phyloP scores from a whole-genome alignment of 2,329 filamentous ascomycete genomes.

The Colletotrichum falcatum region DNA sequence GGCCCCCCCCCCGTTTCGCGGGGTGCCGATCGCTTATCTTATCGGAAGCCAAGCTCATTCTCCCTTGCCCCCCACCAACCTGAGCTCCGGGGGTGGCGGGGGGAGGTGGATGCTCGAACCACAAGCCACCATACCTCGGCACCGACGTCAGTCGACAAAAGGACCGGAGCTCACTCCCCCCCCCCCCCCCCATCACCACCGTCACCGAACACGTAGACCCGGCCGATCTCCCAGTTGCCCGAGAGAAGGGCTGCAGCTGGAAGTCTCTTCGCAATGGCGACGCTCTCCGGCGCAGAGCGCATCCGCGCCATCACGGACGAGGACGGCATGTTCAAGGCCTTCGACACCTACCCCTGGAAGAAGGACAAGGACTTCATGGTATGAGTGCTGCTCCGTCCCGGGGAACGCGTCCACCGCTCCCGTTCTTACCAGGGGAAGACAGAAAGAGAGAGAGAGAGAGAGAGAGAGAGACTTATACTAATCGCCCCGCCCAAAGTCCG shows the following conservation, averaged over 20 bases:
- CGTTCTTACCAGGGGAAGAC: not conserved
- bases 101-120: not conserved
- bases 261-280: constrained; percentile 10
- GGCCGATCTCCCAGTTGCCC: not conserved
- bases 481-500: constrained; percentile 56
- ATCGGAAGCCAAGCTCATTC: constrained; percentile 7
- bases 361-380: constrained; percentile 77
- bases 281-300: constrained; percentile 50
- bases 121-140: constrained; percentile 3
- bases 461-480: not conserved
- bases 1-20: constrained; percentile 15
- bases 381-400: constrained; percentile 28
- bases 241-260: not conserved
- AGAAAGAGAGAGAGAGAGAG: not conserved
- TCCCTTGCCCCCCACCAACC: constrained; percentile 12
- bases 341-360: constrained; percentile 76
- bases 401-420: not conserved
- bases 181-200: not conserved
- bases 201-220: not conserved
- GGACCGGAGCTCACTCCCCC: not conserved
- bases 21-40: constrained; percentile 20
- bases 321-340: constrained; percentile 65
- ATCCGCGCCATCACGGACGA: constrained; percentile 56
- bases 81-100: not conserved
- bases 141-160: not conserved